Evolutionary conservation across 2,329 filamentous ascomycete genomes (phyloP).

Genomic region (Capronia epimyces): DNA sequence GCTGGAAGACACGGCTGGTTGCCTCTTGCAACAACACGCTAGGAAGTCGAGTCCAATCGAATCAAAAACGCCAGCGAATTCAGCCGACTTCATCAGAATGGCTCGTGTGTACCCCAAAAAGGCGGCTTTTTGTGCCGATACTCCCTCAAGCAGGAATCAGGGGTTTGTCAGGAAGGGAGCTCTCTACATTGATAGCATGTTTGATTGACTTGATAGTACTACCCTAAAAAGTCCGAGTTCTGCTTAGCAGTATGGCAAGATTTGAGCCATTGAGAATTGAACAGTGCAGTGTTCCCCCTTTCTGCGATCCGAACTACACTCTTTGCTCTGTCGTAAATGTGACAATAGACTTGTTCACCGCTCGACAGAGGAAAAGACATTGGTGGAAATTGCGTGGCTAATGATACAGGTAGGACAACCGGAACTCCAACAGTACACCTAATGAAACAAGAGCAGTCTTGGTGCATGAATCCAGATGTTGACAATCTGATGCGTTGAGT

Average conservation of each 20-base stretch:
- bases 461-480: neutral
- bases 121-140: too few species aligned
- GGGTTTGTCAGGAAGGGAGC: neutral
- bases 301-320: neutral
- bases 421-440: slow-evolving; percentile 1
- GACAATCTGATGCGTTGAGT: slow-evolving; percentile 12
- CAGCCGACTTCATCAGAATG: too few species aligned
- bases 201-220: slow-evolving; percentile 3
- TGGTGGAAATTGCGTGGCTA: slow-evolving; percentile 1
- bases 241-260: neutral
- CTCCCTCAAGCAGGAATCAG: too few species aligned
- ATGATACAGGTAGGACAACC: slow-evolving; percentile 7
- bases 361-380: neutral
- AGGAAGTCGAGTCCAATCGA: neutral
- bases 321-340: neutral
- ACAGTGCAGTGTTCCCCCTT: neutral
- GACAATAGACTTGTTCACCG: neutral
- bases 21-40: slow-evolving; percentile 6
- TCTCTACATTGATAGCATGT: slow-evolving; percentile 8
- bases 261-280: slow-evolving; percentile 3
- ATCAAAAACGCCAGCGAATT: neutral
- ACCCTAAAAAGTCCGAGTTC: slow-evolving; percentile 6
- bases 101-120: too few species aligned
- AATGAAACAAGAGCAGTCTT: neutral
- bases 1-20: neutral